Evolutionary conservation across 306 rosid species (phyloP), one percentile per base, ranked within the genome.

Genomic region (Luffa acutangula): DNA sequence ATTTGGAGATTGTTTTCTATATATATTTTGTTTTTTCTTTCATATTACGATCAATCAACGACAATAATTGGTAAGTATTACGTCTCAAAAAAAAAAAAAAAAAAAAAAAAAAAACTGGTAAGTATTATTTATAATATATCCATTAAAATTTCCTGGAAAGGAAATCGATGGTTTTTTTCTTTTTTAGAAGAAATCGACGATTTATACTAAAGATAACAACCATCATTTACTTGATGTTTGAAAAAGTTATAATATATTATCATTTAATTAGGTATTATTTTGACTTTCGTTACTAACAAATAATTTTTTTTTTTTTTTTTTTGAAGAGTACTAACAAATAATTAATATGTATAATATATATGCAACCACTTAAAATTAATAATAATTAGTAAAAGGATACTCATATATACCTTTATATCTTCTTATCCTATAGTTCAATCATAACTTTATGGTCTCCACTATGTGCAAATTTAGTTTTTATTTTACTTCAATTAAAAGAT

Each of bases 401-500:
- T 12, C 56, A n/a, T 21, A 25, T 1, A 11, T 0, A 46, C 56
- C 57, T 71, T 21, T 71, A 20, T 45, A 43, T 70, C 56, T 70
- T 72, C 77, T 72, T 72, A 72, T 72, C 77, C 59, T 25, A 48
- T 69, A 73, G 18, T 46, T 71, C 21, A 25, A 73, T 48, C 77
- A 49, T 10, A 6, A 33, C 77, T 73, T 73, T 73, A 48, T 48
- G 42, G 43, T 49, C 43, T 73, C 77, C 59, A 73, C 77, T 49
- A 73, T 8, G 20, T 15, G 59, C 11, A 73, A 48, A 14, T 25
- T 46, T 25, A 13, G 21, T 18, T 31, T 49, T 72, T 15, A 65
- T 65, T 21, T 25, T 25, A 21, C 17, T 73, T 49, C 43, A 14
- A 31, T 73, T 49, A 31, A 73, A 73, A 48, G 3, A 45, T 20